Percentiles rank a stretch among this genome's conserved stretches.
Conservation (phyloP, 2,329 filamentous ascomycete genomes). For the Xylogone sp. region DNA sequence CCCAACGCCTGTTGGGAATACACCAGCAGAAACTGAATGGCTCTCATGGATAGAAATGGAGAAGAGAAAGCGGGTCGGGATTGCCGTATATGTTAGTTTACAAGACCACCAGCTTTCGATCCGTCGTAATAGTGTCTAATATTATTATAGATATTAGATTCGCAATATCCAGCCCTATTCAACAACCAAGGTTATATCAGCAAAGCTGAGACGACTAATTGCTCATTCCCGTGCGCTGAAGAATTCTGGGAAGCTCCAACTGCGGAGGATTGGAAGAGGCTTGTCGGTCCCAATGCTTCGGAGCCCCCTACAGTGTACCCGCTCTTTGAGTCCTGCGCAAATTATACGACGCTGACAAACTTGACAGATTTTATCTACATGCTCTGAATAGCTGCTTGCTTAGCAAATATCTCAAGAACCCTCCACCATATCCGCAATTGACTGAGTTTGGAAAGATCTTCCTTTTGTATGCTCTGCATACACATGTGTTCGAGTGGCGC, state of each 20-base stretch:
- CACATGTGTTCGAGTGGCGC: constrained; percentile 26
- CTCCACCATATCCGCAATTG: constrained; percentile 17
- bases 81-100: constrained; percentile 23
- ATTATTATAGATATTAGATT: constrained; percentile 21
- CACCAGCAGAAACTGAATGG: constrained; percentile 18
- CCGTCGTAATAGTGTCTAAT: not conserved
- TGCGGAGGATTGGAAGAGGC: constrained; percentile 18
- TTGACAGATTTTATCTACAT: constrained; percentile 20
- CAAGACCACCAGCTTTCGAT: not conserved
- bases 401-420: constrained; percentile 22
- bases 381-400: constrained; percentile 23
- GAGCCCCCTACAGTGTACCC: constrained; percentile 14
- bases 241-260: constrained; percentile 21
- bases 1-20: constrained; percentile 5
- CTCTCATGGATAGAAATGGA: constrained; percentile 25
- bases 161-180: constrained; percentile 24
- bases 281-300: constrained; percentile 14
- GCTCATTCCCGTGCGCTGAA: constrained; percentile 22
- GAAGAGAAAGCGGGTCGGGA: constrained; percentile 22
- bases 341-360: not conserved
- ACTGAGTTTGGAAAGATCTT: constrained; percentile 22
- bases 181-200: constrained; percentile 24
- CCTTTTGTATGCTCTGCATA: constrained; percentile 24
- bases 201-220: constrained; percentile 27
- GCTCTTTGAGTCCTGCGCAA: not conserved